Evolutionary conservation across 1,284 basidiomycete species (phyloP).

Genomic region (Volvariella volvacea): DNA sequence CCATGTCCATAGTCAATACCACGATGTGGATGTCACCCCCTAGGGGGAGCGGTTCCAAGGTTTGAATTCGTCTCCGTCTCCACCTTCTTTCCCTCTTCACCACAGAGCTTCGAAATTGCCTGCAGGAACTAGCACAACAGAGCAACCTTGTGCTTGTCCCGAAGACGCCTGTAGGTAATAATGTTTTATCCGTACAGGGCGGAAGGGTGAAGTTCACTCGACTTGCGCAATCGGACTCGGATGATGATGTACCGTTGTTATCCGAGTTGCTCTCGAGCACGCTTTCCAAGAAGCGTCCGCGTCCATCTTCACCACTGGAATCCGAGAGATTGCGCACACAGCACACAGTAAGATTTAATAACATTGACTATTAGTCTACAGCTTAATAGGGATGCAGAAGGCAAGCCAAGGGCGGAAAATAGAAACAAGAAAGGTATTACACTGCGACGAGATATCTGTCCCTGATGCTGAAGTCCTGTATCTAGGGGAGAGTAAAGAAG

Average conservation of each 20-base stretch:
- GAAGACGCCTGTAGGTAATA: background rate
- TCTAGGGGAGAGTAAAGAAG: no score
- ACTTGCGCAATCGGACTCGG: constrained; percentile 14
- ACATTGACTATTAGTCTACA: no score
- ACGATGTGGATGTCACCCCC: constrained; percentile 31
- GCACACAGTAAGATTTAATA: no score
- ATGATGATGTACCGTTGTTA: constrained; percentile 21
- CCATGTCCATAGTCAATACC: constrained; percentile 31
- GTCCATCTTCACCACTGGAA: constrained; percentile 10
- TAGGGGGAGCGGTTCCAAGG: constrained; percentile 9
- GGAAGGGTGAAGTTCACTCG: constrained; percentile 9
- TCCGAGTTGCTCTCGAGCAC: constrained; percentile 6
- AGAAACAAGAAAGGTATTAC: no score
- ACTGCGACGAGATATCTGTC: no score
- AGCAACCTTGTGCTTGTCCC: no score
- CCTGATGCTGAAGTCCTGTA: no score
- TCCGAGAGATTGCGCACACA: no score
- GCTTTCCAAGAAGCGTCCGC: constrained; percentile 14
- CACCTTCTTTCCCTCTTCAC: background rate
- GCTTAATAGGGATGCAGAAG: no score
- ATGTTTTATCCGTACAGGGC: background rate
- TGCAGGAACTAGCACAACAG: background rate
- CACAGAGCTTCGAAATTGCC: constrained; percentile 2
- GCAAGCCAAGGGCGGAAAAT: no score
- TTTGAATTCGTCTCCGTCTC: background rate